Base-by-base conservation (phyloP, 139 green algal genomes). In the Micractinium sp. region DNA sequence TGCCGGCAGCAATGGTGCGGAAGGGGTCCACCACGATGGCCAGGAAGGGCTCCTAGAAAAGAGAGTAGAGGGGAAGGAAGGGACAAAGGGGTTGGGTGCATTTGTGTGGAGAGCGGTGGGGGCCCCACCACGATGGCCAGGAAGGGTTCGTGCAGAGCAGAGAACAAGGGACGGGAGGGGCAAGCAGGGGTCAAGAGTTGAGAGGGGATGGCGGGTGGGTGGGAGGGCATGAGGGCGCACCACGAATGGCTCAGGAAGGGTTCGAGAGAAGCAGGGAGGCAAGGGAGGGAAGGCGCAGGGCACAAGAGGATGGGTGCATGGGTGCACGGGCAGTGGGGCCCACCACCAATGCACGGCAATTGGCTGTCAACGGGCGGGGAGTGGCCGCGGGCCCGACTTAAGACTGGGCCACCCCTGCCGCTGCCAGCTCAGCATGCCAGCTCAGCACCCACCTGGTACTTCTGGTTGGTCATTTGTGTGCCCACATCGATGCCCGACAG, bases 111-210 rank as follows among this genome's bases (percentile, higher is more conserved):
- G 3, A 20, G n/a, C 33, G 13, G 74, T n/a, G n/a, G 74, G 2
- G 98, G 98, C 92, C 99, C 98, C 73, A 99, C 96, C 41, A 99
- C 98, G 12, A 99, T 94, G 0, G 98, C 98, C 61, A 99, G 87
- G 86, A 98, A 99, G 13, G 98, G 98, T 87, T 99, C 98, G 63
- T 87, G 66, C 14, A 23, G 29, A n/a, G n/a, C n/a, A n/a, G n/a
- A n/a, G 12, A 38, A 14, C 78, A 35, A 29, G 16, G n/a, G n/a
- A n/a, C n/a, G n/a, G 1, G 3, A 61, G 60, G 66, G 33, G 66
- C 2, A 39, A 27, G 47, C 2, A 73, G 53, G 41, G 20, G 29
- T 29, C 31, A 29, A 7, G 25, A 31, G 47, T 4, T 1, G 15
- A 33, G 33, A 0, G 74, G 5, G 74, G 3, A 7, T 29, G 3